These are phyloP conservation scores for Capillidium heterosporum DNA, from an alignment of 371 early-diverging fungal species.

Conservation along the genomic window DNA sequence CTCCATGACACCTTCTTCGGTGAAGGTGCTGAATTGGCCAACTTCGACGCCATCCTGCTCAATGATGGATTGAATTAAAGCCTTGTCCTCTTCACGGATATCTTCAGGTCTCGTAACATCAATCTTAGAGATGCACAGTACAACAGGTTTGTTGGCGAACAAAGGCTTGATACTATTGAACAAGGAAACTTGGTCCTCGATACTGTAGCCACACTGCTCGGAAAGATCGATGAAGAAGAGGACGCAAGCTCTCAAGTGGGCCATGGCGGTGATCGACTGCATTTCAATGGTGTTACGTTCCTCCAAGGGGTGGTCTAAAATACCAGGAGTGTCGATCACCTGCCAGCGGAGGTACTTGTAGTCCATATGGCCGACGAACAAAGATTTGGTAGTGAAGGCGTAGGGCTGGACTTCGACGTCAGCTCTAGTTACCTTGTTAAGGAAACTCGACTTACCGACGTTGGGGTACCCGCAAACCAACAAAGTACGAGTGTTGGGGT, in stretches of 20 bases:
- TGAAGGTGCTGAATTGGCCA: conserved; percentile 71
- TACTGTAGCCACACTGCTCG: conserved; percentile 97
- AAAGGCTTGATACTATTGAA: conserved; percentile 96
- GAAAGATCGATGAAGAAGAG: conserved; percentile 98
- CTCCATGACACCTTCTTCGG: conserved; percentile 92
- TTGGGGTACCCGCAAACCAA: conserved; percentile 99
- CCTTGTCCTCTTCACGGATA: conserved; percentile 50
- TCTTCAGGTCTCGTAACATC: conserved; percentile 78
- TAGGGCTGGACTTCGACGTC: conserved; percentile 99
- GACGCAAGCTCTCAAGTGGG: conserved; percentile 95
- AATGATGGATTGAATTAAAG: conserved; percentile 51
- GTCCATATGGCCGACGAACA: conserved; percentile 99
- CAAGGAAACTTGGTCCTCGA: conserved; percentile 84
- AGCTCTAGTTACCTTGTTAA: conserved; percentile 99
- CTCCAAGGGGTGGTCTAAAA: conserved; percentile 98
- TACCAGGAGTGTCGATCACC: conserved; percentile 99
- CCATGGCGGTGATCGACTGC: conserved; percentile 99
- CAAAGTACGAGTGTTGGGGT: conserved; percentile 97
- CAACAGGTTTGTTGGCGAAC: conserved; percentile 95
- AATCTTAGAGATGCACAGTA: conserved; percentile 96
- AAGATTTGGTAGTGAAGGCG: conserved; percentile 99
- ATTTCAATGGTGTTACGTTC: conserved; percentile 99
- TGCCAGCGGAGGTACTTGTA: conserved; percentile 99
- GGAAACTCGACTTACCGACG: conserved; percentile 99
- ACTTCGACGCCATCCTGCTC: conserved; percentile 52